Percentiles rank a stretch among this genome's conserved stretches.
Conservation (phyloP, 2,329 filamentous ascomycete species). For the Aspergillus awamori region DNA sequence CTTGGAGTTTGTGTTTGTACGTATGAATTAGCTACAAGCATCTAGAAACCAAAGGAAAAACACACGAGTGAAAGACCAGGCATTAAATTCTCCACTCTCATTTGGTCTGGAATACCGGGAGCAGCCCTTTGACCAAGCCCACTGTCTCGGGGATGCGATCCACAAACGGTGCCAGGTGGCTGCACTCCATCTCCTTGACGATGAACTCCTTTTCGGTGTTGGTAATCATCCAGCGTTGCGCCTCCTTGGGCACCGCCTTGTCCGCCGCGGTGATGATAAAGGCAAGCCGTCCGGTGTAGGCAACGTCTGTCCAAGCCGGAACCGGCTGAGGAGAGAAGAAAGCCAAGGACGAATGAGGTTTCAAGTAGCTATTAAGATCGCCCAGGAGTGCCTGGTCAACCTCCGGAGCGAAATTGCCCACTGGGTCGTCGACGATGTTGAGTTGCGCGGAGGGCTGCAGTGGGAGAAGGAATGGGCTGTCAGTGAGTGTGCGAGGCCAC, state of each 20-base stretch:
- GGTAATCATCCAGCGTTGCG: constrained; percentile 29
- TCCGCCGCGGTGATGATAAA: constrained; percentile 28
- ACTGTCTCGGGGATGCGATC: neutral
- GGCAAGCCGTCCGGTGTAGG: constrained; percentile 22
- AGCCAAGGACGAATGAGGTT: constrained; percentile 26
- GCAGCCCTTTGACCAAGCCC: neutral
- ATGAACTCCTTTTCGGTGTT: constrained; percentile 26
- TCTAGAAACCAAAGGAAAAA: neutral
- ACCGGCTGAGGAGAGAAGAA: constrained; percentile 28
- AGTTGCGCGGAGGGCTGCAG: constrained; percentile 16
- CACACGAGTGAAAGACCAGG: neutral
- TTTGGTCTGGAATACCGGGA: too few relatives aligned
- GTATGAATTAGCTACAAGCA: neutral
- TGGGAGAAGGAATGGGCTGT: too few relatives aligned
- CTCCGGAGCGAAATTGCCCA: constrained; percentile 21
- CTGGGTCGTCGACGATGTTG: constrained; percentile 19
- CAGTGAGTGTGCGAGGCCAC: too few relatives aligned
- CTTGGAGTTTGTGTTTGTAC: neutral
- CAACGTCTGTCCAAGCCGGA: constrained; percentile 30
- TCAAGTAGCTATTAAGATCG: constrained; percentile 16
- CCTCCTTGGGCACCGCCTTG: constrained; percentile 25
- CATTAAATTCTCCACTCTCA: too few relatives aligned
- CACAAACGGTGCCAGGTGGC: constrained; percentile 20
- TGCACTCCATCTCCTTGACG: constrained; percentile 21
- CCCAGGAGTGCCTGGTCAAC: constrained; percentile 5